These are phyloP conservation scores for Colletotrichum sp. DNA, from an alignment of 2,329 filamentous ascomycete species.

Conservation along the genomic window DNA sequence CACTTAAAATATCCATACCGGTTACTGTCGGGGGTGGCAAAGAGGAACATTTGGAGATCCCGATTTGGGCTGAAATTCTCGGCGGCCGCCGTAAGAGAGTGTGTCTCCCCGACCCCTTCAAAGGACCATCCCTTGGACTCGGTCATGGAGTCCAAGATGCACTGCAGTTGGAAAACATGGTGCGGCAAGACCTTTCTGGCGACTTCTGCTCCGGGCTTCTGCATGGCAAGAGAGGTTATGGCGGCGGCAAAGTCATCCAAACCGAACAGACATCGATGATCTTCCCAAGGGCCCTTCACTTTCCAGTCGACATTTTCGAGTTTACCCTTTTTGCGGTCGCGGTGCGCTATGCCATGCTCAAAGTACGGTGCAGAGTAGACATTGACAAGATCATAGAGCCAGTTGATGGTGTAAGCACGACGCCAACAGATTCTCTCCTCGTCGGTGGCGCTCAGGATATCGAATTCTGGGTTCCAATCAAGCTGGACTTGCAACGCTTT, in stretches of 20 bases:
- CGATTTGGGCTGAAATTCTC: neutral
- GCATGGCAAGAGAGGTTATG: constrained; percentile 49
- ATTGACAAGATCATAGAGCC: constrained; percentile 57
- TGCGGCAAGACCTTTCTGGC: constrained; percentile 47
- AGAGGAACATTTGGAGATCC: neutral
- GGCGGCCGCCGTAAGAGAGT: neutral
- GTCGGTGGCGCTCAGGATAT: constrained; percentile 40
- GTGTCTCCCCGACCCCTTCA: constrained; percentile 21
- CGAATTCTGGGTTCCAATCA: constrained; percentile 45
- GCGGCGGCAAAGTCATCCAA: constrained; percentile 50
- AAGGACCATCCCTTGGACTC: constrained; percentile 49
- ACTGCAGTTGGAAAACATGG: constrained; percentile 55
- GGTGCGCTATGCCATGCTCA: neutral
- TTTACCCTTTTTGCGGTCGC: neutral
- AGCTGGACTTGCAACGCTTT: constrained; percentile 44
- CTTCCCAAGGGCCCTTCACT: constrained; percentile 22
- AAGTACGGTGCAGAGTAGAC: constrained; percentile 38
- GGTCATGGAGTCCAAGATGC: constrained; percentile 51
- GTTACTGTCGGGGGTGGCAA: neutral
- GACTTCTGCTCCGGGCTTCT: constrained; percentile 42
- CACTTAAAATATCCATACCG: neutral
- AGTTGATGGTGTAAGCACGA: constrained; percentile 52
- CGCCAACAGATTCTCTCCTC: constrained; percentile 49
- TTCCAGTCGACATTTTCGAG: constrained; percentile 31
- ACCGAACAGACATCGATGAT: constrained; percentile 43